Evolutionary conservation across 2,329 filamentous ascomycete species (phyloP), one percentile per base, ranked within the genome.

Genomic region (Botrytis medusae): DNA sequence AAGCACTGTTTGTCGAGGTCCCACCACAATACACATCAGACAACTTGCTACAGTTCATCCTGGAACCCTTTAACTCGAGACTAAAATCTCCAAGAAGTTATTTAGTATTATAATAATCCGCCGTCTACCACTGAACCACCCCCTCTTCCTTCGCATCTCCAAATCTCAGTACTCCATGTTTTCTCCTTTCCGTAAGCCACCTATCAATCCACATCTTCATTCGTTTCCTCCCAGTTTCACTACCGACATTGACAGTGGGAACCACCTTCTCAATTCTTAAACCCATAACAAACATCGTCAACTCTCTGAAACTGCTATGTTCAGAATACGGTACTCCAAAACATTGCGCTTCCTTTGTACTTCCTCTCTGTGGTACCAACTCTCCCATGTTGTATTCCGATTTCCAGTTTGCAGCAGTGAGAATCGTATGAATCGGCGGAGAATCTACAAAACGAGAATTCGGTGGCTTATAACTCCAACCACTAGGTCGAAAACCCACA

Each of bases 261-360:
- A 99, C 92, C 10, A 99, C 89, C 82, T 91, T 93, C 76, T 95
- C 94, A 76, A 99, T 97, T 73, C 93, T 85, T 81, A 99, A 81
- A 32, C 91, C 89, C 86, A 96, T 96, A 77, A 95, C 89, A 80
- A 99, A 99, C 88, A 98, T 91, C 0, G 94, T 95, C 80, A 99
- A 83, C 84, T 99, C 96, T 59, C 95, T 87, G 80, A 99, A 99
- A 75, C 93, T 97, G 81, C 93, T 96, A 82, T 99, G 96, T 84
- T 99, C 96, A 69, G 92, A 95, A 81, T 99, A 99, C 2, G 96
- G 96, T 2, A 98, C 96, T 0, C 94, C 95, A 78, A 97, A 97
- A 81, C 94, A 98, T 81, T 92, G 91, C 54, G 93, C 93, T 78
- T 95, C 91, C 65, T 87, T 87, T 4, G 92, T 95, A 82, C 92